Evolutionary conservation across 805 yeast genomes (phyloP), one percentile per base, ranked within the genome.

Genomic region (Ogataea salicorniae): DNA sequence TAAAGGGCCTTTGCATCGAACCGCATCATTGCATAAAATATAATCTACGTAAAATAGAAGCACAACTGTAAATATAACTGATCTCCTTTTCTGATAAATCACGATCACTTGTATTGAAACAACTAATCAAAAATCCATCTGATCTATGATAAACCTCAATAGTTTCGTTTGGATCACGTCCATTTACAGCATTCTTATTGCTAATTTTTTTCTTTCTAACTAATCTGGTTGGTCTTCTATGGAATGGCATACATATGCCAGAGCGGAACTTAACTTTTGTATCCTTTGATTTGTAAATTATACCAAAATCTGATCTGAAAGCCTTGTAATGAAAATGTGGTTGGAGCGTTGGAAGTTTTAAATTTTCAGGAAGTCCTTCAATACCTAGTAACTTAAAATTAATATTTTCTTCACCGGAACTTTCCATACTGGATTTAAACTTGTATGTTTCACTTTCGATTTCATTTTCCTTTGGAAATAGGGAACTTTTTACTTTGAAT

Each of bases 221-320:
- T 38, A 80, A 54, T 53, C 68, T 74, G 2, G 79, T 66, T 17
- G 67, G 63, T 34, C 66, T 63, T 46, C 75, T 67, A 57, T 62
- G 72, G 52, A 81, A 76, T 0, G 84, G 81, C 73, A 80, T 72
- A 18, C 78, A 66, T 3, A 77, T 50, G 0, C 86, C 87, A 31
- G 74, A 64, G 42, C 67, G 74, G 49, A 69, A 76, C 41, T 59
- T 60, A 6, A 73, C 60, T 18, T 44, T 53, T 1, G 43, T 48
- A 16, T 63, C 66, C 1, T 61, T 53, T 41, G 69, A 64, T 34
- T 61, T 64, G 56, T 76, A 75, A 14, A 62, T 62, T 5, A 77
- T 56, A 1, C 87, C 87, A 63, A 72, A 74, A 43, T 79, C 81
- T 1, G 83, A 75, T 16, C 65, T 64, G 53, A 79, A 72, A 0